Evolutionary conservation across 108 stramenopile species (phyloP).

Genomic region (Schizochytrium sp.): DNA sequence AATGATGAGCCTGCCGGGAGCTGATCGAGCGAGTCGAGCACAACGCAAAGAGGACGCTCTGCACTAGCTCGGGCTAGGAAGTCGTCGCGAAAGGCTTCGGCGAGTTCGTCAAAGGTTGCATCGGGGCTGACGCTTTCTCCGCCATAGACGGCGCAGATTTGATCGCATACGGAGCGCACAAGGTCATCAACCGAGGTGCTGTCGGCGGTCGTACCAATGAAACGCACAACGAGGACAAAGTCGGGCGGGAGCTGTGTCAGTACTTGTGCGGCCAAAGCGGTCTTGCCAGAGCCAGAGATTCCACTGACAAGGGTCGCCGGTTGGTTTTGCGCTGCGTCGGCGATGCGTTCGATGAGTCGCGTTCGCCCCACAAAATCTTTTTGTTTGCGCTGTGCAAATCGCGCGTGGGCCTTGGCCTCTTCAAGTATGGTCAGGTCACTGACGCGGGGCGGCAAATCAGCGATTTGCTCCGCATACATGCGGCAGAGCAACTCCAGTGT

Average conservation of each 20-base stretch:
- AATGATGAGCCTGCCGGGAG: neutral
- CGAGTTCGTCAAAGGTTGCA: neutral
- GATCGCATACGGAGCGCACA: neutral
- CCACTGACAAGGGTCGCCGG: neutral
- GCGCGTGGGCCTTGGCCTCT: neutral
- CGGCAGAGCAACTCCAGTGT: neutral
- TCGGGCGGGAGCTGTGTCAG: neutral
- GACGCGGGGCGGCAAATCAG: neutral
- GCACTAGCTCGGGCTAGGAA: neutral
- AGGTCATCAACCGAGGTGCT: neutral
- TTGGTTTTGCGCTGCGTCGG: neutral
- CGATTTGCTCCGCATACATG: neutral
- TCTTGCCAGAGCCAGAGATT: neutral
- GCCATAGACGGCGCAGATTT: neutral
- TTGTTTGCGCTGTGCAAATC: neutral
- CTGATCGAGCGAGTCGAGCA: slow-evolving; percentile 3
- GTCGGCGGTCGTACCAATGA: neutral
- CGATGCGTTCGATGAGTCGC: neutral
- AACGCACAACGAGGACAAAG: neutral
- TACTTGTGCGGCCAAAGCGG: neutral
- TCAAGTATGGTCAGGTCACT: neutral
- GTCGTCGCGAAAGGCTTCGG: neutral
- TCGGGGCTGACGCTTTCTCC: neutral
- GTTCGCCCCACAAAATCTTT: neutral
- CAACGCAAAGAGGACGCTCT: neutral